Base-by-base conservation (phyloP, 2,329 filamentous ascomycete genomes). In the Penicillium sp. region DNA sequence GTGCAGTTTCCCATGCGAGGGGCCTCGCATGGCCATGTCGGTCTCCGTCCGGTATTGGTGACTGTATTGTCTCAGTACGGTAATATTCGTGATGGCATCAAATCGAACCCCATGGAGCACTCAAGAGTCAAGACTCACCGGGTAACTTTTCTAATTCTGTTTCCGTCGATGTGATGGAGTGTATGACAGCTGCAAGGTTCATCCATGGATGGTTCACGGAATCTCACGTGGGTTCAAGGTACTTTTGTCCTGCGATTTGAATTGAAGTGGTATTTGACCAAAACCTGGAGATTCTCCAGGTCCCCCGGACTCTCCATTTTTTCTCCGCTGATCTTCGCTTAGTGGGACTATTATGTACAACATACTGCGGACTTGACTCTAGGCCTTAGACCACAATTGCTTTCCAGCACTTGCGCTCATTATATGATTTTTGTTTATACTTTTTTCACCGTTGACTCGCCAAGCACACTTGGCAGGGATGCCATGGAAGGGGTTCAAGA, bases 251-350 rank as follows among this genome's bases (percentile, higher is more conserved):
- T 38, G 23, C 13, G 35, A n/a, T 10, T 5, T 19, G 9, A 19
- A 27, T 21, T 35, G 29, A 6, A 6, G 9, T 43, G 15, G 9
- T 12, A 39, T 29, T 48, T 47, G 35, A 38, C 48, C 13, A 33
- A 52, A 45, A 53, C 42, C 54, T 57, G 54, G 49, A 57, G 54
- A 57, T 42, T 47, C 49, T 45, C 49, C 48, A 44, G 17, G 29
- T 35, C 29, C 54, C 54, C 54, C 54, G n/a, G 54, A 57, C 27
- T 44, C 36, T 19, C 48, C 49, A 33, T 53, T 41, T 56, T 21
- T 50, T 44, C 35, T 6, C 19, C 21, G 25, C 25, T 38, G 44
- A 48, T 48, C 44, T 23, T 35, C 29, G 29, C 27, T 21, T n/a
- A 15, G 33, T 17, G n/a, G 5, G 29, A 48, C 13, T 15, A 33